Evolutionary conservation across 2,329 filamentous ascomycete species (phyloP), one percentile per base, ranked within the genome.

Genomic region (Fusarium phyllophilum): DNA sequence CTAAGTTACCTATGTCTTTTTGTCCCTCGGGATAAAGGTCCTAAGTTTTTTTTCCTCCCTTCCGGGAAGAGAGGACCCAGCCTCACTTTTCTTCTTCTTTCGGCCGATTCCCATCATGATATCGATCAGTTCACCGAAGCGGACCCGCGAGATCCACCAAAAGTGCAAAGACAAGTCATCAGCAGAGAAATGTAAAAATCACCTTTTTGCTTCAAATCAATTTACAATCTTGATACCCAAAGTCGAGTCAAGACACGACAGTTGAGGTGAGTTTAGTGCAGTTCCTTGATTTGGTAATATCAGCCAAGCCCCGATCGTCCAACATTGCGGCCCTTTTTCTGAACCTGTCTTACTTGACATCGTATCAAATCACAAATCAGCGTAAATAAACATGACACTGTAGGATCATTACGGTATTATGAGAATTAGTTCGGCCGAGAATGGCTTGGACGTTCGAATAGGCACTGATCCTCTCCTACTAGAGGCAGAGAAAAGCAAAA

Each of bases 41-140:
- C 15, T 18, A 24, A 3, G 41, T 13, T 7, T 17, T 44, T 17
- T 44, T 24, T 17, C 10, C 15, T n/a, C n/a, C 41, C n/a, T 17
- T 44, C 6, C 15, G 41, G 22, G 41, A 18, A 29, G 18, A 29
- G 8, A 46, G 44, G 45, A 13, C 41, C 38, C 38, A 39, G 70
- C 70, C 70, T 73, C 70, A 73, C 59, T 70, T 22, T 48, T 36
- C 44, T 29, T 36, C 36, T 42, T 56, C 52, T 44, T 68, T 57
- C 66, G 49, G 52, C 55, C 48, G 60, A 48, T 68, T 48, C 54
- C 48, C 38, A 62, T 39, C 45, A 62, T 60, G 54, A 66, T 45
- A 68, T 72, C 42, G 39, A 70, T 70, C 66, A 70, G 57, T 65
- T 62, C 70, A 70, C 60, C 69, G 69, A 66, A 39, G 60, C 48